Conservation (phyloP, 805 yeast genomes). For the Lachancea kluyveri region DNA sequence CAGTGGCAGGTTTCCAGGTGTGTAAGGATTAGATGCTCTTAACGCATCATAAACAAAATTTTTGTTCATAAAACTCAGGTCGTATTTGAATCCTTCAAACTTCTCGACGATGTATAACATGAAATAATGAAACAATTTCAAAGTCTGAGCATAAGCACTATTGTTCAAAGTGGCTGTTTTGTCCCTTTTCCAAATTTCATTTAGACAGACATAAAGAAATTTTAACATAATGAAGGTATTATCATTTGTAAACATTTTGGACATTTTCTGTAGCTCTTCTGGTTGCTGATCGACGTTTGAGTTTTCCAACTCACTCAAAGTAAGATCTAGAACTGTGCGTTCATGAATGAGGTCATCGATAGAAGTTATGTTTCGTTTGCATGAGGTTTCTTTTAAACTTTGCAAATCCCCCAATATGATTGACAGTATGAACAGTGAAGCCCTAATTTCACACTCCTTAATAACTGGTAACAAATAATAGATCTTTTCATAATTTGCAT, state of each 20-base stretch:
- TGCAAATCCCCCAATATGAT: not conserved
- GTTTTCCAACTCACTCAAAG: not conserved
- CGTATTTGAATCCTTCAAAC: too few species aligned
- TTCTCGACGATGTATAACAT: too few species aligned
- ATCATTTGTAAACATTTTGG: conserved; percentile 1
- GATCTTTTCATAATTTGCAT: not conserved
- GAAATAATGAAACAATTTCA: too few species aligned
- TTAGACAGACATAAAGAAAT: not conserved
- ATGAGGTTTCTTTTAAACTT: not conserved
- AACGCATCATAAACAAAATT: too few species aligned
- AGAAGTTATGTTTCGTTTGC: not conserved
- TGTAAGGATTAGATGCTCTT: too few species aligned
- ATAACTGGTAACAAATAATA: conserved; percentile 1
- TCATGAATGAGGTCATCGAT: not conserved
- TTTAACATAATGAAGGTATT: conserved; percentile 1
- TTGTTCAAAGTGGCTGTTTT: too few species aligned
- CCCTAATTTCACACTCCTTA: conserved; percentile 2
- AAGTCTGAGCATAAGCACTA: too few species aligned
- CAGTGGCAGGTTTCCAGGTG: too few species aligned
- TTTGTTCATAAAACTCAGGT: too few species aligned
- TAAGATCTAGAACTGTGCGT: not conserved
- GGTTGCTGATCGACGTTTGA: not conserved
- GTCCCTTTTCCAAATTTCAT: not conserved
- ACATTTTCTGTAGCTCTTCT: not conserved
- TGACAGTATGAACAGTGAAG: conserved; percentile 1